A percentile compares a stretch with the other conserved stretches of the same genome.
Conservation (phyloP, 2,329 filamentous ascomycete species). For the Aureobasidium sp. region DNA sequence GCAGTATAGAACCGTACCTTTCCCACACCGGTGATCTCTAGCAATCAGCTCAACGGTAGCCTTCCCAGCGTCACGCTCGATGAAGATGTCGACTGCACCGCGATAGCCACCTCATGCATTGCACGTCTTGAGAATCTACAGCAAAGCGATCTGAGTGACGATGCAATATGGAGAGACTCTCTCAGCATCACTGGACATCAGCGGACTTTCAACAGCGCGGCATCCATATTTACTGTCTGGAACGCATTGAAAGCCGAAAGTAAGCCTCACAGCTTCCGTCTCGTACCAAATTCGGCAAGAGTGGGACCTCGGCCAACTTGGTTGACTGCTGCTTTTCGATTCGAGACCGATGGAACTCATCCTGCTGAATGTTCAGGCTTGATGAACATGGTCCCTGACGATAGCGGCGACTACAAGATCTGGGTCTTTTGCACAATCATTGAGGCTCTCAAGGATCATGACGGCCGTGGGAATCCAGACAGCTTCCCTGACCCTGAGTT, state of each 20-base stretch:
- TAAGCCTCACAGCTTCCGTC: conserved; percentile 26
- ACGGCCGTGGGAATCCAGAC: conserved; percentile 24
- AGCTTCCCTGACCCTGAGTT: conserved; percentile 6
- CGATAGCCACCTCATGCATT: conserved; percentile 12
- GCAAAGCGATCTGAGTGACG: conserved; percentile 13
- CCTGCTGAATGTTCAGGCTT: conserved; percentile 28
- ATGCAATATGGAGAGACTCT: conserved; percentile 48
- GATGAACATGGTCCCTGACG: conserved; percentile 28
- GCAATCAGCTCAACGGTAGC: conserved; percentile 13
- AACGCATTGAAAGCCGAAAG: conserved; percentile 27
- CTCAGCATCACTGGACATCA: conserved; percentile 51
- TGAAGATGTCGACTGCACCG: conserved; percentile 7
- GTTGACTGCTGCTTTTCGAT: conserved; percentile 28
- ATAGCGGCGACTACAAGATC: conserved; percentile 32
- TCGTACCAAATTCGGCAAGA: conserved; percentile 13
- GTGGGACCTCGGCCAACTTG: conserved; percentile 21
- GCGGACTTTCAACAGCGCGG: conserved; percentile 44
- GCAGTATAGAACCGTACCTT: neutral
- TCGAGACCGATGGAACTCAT: conserved; percentile 20
- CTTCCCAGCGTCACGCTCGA: conserved; percentile 5
- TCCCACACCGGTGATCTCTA: conserved; percentile 2
- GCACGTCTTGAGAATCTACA: conserved; percentile 8
- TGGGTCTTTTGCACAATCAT: conserved; percentile 35
- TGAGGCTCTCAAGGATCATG: conserved; percentile 32
- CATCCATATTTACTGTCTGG: conserved; percentile 35